These are phyloP conservation scores for Elasticomyces elasticus DNA, from an alignment of 495 filamentous ascomycete species.

Conservation along the genomic window DNA sequence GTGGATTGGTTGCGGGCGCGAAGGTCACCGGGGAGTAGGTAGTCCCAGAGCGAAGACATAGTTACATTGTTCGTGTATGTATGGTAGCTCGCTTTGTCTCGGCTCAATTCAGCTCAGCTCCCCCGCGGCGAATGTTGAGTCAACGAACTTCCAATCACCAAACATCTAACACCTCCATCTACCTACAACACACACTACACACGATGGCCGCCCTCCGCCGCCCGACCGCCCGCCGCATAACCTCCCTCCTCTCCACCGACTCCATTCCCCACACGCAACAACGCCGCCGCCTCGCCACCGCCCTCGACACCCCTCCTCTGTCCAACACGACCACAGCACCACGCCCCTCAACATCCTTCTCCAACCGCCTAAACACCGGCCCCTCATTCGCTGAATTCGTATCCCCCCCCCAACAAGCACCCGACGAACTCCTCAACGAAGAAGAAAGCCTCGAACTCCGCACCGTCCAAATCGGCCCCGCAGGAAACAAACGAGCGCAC, in stretches of 20 bases:
- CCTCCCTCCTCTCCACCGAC: constrained; percentile 9
- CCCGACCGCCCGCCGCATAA: constrained; percentile 5
- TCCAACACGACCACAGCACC: constrained; percentile 6
- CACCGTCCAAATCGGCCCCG: constrained; percentile 74
- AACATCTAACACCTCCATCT: too few relatives aligned
- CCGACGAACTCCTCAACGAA: constrained; percentile 46
- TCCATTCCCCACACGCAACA: constrained; percentile 12
- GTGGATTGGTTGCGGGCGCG: background rate
- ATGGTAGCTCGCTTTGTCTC: too few relatives aligned
- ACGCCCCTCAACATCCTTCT: constrained; percentile 46
- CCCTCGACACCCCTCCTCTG: constrained; percentile 16
- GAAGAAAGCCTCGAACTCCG: constrained; percentile 49
- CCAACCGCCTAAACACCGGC: constrained; percentile 67
- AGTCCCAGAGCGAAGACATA: constrained; percentile 22
- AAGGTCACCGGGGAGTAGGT: constrained; percentile 19
- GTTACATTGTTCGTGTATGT: too few relatives aligned
- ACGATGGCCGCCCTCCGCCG: constrained; percentile 18
- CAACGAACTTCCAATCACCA: too few relatives aligned
- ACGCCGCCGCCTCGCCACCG: constrained; percentile 25
- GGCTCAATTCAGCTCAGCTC: too few relatives aligned
- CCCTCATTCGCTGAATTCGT: constrained; percentile 83
- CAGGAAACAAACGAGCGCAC: constrained; percentile 73
- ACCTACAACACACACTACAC: background rate
- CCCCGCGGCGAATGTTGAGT: too few relatives aligned
- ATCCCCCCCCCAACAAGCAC: constrained; percentile 30